Percentiles rank a stretch among this genome's conserved stretches.
phyloP scores from a whole-genome alignment of 768 basidiomycete species.

The Boletus fagicola region DNA sequence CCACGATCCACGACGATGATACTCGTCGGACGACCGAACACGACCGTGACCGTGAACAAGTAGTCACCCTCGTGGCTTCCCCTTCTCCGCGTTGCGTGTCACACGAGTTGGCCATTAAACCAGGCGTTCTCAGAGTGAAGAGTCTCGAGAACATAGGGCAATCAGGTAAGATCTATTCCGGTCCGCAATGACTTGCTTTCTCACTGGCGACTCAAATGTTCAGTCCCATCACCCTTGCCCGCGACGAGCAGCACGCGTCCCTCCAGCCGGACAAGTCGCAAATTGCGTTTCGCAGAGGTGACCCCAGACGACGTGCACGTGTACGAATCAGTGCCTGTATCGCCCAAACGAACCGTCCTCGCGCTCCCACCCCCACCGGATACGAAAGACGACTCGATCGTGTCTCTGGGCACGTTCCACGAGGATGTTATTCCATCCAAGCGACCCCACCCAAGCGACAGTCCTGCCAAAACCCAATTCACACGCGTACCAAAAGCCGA shows the following conservation, averaged over 20 bases:
- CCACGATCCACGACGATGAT: background rate
- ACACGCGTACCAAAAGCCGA: background rate
- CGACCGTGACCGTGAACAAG: background rate
- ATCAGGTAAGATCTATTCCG: constrained; percentile 12
- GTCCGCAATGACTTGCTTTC: background rate
- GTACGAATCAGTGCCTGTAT: constrained; percentile 78
- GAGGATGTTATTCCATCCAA: constrained; percentile 13
- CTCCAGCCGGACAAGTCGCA: constrained; percentile 51
- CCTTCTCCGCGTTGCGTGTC: constrained; percentile 13
- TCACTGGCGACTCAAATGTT: background rate
- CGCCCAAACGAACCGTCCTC: constrained; percentile 57
- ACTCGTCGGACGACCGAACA: background rate
- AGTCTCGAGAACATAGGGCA: constrained; percentile 30
- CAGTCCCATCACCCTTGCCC: constrained; percentile 43
- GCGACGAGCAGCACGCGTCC: constrained; percentile 56
- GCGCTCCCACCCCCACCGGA: constrained; percentile 50
- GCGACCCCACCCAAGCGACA: constrained; percentile 2
- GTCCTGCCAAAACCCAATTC: background rate
- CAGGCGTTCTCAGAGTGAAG: constrained; percentile 29
- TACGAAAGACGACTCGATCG: constrained; percentile 27
- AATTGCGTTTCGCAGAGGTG: constrained; percentile 73
- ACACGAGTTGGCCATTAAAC: constrained; percentile 18
- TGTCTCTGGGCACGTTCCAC: constrained; percentile 42
- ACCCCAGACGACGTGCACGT: constrained; percentile 74
- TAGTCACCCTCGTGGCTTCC: background rate